Conservation (phyloP, 352 stramenopile species). For the Phytophthora idaei region DNA sequence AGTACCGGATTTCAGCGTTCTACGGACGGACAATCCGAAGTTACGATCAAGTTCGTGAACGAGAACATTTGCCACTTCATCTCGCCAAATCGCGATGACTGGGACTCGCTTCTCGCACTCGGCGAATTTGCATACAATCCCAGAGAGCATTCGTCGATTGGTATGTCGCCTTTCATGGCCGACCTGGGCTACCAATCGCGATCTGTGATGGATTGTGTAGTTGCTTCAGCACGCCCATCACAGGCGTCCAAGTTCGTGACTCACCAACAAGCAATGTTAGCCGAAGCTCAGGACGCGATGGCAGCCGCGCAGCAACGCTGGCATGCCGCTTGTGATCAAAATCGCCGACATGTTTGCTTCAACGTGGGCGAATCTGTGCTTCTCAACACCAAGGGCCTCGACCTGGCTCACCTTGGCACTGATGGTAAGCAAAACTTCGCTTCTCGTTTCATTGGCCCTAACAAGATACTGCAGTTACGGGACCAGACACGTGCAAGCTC, state of each 20-base stretch:
- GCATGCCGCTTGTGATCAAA: no score
- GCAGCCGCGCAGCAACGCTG: no score
- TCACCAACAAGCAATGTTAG: neutral
- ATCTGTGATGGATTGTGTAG: neutral
- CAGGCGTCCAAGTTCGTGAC: neutral
- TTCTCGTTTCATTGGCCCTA: neutral
- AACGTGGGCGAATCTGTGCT: no score
- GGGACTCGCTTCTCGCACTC: neutral
- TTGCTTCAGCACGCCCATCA: neutral
- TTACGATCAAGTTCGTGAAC: neutral
- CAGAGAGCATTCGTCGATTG: neutral
- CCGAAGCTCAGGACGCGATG: neutral
- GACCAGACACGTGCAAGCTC: neutral
- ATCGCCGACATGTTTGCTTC: no score
- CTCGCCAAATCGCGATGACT: neutral
- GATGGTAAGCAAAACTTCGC: neutral
- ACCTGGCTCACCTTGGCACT: neutral
- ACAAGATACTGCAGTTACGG: neutral
- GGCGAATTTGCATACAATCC: neutral
- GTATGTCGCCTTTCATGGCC: constrained; percentile 5
- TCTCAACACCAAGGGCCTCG: neutral
- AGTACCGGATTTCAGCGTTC: neutral
- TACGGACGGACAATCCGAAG: neutral
- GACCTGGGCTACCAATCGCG: constrained; percentile 1
- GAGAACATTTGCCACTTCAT: neutral